Percentiles rank a stretch among this genome's conserved stretches.
Evolutionary conservation across 1,139 yeast species (phyloP).

Genomic region (Taphrina flavorubra): DNA sequence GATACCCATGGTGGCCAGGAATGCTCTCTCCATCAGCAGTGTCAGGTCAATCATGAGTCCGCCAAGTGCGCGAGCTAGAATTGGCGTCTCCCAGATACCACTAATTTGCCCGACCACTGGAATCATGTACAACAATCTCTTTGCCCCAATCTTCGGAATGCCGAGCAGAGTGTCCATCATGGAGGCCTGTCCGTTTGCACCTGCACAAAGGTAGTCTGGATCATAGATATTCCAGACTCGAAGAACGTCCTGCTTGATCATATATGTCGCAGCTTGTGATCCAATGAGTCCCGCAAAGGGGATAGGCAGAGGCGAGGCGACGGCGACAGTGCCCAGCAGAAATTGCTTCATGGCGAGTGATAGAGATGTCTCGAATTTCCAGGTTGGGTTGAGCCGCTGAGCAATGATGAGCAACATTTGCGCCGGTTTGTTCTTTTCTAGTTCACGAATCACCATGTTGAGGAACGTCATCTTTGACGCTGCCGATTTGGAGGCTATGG

Average conservation of each 20-base stretch:
- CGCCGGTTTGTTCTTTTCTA: constrained; percentile 2
- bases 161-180: constrained; percentile 29
- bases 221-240: constrained; percentile 35
- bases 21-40: constrained; percentile 37
- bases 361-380: constrained; percentile 31
- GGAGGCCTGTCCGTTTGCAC: constrained; percentile 2
- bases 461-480: constrained; percentile 30
- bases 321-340: constrained; percentile 24
- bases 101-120: constrained; percentile 30
- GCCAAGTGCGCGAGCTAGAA: constrained; percentile 28
- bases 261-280: constrained; percentile 17
- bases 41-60: constrained; percentile 38
- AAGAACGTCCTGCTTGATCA: constrained; percentile 33
- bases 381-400: constrained; percentile 29
- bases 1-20: constrained; percentile 33
- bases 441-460: constrained; percentile 10
- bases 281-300: constrained; percentile 38
- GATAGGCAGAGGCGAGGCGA: constrained; percentile 31
- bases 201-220: constrained; percentile 27
- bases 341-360: constrained; percentile 35
- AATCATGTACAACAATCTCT: constrained; percentile 28
- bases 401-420: constrained; percentile 35
- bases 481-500: constrained; percentile 23
- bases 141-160: constrained; percentile 16
- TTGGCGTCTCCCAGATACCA: constrained; percentile 32